A percentile compares a stretch with the other conserved stretches of the same genome.
phyloP scores from a whole-genome alignment of 2,329 filamentous ascomycete genomes.

The Macrophomina pseudophaseolina region DNA sequence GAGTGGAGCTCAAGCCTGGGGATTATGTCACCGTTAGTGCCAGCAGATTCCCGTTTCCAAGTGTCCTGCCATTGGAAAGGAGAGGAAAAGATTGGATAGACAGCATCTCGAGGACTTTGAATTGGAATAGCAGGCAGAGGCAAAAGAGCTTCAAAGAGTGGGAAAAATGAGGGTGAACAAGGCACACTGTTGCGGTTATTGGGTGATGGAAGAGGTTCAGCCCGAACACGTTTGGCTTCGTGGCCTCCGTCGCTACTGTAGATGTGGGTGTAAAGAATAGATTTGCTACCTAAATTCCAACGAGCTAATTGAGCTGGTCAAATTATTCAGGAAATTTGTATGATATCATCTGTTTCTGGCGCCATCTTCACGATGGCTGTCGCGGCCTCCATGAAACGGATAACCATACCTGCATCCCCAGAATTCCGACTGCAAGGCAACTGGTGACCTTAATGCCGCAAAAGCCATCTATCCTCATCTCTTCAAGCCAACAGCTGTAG shows the following conservation, averaged over 20 bases:
- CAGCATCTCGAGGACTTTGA: constrained; percentile 77
- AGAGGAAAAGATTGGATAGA: constrained; percentile 82
- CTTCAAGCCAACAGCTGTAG: not conserved
- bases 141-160: constrained; percentile 66
- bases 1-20: constrained; percentile 73
- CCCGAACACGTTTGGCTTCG: not conserved
- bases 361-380: not conserved
- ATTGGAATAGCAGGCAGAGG: constrained; percentile 80
- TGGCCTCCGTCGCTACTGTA: too few relatives aligned
- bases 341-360: not conserved
- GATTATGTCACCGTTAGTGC: constrained; percentile 87
- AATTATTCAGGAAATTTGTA: too few relatives aligned
- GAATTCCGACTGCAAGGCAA: not conserved
- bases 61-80: constrained; percentile 71
- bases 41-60: constrained; percentile 79
- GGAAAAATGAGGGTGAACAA: constrained; percentile 7
- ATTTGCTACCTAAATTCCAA: too few relatives aligned
- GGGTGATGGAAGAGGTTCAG: not conserved
- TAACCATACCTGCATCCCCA: not conserved
- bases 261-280: too few relatives aligned
- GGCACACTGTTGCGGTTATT: not conserved
- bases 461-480: not conserved
- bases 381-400: not conserved
- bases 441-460: not conserved
- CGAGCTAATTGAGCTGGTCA: too few relatives aligned